Evolutionary conservation across 192 early-diverging fungal species (phyloP).

Genomic region (Phycomyces nitens): DNA sequence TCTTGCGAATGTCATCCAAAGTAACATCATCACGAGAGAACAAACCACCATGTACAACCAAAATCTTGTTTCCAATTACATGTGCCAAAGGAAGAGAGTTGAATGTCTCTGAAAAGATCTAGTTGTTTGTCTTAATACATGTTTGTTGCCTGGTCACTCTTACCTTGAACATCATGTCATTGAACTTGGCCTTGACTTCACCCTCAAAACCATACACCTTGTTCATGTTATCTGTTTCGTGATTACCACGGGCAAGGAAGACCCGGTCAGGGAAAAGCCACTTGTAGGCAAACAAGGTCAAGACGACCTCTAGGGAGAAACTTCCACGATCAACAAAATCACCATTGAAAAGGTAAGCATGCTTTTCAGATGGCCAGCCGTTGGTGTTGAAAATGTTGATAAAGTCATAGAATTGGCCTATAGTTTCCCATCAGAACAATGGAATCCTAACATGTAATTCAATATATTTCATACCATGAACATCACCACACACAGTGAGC

Average conservation of each 20-base stretch:
- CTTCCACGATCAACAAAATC: conserved; percentile 99
- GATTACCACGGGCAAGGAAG: conserved; percentile 93
- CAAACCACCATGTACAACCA: conserved; percentile 96
- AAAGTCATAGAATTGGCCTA: conserved; percentile 95
- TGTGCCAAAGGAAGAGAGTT: conserved; percentile 91
- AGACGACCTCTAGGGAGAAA: conserved; percentile 95
- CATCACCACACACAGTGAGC: conserved; percentile 96
- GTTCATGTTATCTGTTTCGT: conserved; percentile 99
- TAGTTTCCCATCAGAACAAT: too few relatives aligned
- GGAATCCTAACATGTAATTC: not conserved
- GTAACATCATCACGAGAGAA: conserved; percentile 89
- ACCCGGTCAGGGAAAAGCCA: conserved; percentile 81
- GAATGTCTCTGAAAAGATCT: conserved; percentile 92
- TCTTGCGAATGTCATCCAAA: conserved; percentile 83
- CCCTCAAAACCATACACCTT: conserved; percentile 99
- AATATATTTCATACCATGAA: conserved; percentile 61
- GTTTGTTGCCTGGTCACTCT: not conserved
- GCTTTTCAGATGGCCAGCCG: conserved; percentile 78
- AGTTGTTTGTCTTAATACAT: not conserved
- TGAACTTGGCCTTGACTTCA: conserved; percentile 93
- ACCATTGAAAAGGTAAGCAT: conserved; percentile 93
- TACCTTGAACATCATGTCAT: conserved; percentile 81
- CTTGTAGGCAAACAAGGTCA: conserved; percentile 90
- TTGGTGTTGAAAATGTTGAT: conserved; percentile 93
- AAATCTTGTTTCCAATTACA: conserved; percentile 85